Percentiles rank a stretch among this genome's conserved stretches.
phyloP scores from a whole-genome alignment of 139 green algal species.

The Trebouxia sp. region DNA sequence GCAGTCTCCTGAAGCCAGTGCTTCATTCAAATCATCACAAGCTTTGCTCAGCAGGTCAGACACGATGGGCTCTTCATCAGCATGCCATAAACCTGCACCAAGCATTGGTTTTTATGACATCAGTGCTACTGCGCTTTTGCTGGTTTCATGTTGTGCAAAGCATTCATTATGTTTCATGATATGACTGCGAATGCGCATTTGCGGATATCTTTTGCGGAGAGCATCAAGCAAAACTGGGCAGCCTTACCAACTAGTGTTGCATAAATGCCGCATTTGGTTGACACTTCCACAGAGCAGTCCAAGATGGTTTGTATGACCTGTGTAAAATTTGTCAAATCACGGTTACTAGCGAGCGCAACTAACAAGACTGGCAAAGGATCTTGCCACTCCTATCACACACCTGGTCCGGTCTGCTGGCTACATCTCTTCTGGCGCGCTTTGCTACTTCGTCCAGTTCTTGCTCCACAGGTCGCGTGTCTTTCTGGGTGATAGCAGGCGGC shows the following conservation, averaged over 20 bases:
- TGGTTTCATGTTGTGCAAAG: no score
- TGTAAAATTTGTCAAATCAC: no score
- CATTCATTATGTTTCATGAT: no score
- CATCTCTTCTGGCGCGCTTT: constrained; percentile 7
- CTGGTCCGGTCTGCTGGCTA: constrained; percentile 1
- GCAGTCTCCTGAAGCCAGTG: constrained; percentile 34
- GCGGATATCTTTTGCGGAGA: constrained; percentile 23
- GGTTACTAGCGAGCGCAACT: no score
- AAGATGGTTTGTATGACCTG: constrained; percentile 54
- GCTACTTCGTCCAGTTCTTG: constrained; percentile 16
- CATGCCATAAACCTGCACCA: constrained; percentile 54
- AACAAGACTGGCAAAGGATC: no score
- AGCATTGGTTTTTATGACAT: background rate
- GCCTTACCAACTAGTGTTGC: constrained; percentile 68
- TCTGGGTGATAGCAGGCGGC: background rate
- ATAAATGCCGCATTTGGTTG: constrained; percentile 75
- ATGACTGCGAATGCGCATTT: no score
- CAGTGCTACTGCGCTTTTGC: no score
- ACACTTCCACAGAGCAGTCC: constrained; percentile 70
- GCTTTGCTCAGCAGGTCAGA: constrained; percentile 33
- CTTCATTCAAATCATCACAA: constrained; percentile 30
- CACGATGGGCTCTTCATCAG: constrained; percentile 50
- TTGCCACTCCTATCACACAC: no score
- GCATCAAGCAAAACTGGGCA: background rate
- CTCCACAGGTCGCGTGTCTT: background rate